Evolutionary conservation across 768 basidiomycete species (phyloP).

Genomic region (Cubamyces lactineus): DNA sequence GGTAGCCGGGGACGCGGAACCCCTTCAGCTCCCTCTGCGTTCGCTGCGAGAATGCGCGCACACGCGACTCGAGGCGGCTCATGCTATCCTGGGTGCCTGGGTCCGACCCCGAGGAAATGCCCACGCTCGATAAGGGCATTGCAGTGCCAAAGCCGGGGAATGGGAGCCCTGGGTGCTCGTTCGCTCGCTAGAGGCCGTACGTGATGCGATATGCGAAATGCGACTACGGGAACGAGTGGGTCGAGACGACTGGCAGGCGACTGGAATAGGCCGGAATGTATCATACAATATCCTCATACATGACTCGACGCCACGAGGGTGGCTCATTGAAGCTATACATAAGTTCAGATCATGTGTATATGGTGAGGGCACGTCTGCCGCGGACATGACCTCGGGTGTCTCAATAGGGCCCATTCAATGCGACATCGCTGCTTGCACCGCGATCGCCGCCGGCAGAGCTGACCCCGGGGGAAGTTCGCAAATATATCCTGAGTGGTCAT

Average conservation of each 20-base stretch:
- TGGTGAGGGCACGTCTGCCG: no score
- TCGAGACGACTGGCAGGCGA: no score
- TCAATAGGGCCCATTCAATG: not conserved
- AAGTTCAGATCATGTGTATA: no score
- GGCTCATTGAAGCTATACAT: no score
- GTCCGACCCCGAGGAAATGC: conserved; percentile 15
- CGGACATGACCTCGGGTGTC: no score
- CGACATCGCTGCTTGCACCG: not conserved
- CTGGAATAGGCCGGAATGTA: no score
- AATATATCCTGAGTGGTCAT: not conserved
- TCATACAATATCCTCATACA: no score
- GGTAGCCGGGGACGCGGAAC: conserved; percentile 30
- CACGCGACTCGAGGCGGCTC: not conserved
- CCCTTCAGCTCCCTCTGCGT: not conserved
- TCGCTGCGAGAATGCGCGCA: not conserved
- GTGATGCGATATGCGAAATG: no score
- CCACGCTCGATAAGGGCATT: conserved; percentile 13
- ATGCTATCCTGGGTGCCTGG: not conserved
- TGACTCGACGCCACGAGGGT: no score
- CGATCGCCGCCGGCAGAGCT: not conserved
- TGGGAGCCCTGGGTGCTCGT: not conserved
- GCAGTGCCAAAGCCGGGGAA: conserved; percentile 4
- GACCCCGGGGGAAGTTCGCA: not conserved
- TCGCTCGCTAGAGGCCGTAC: no score
- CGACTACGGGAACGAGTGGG: no score